Conservation (phyloP, 169 alveolate genomes). For the Babesia bovis region DNA sequence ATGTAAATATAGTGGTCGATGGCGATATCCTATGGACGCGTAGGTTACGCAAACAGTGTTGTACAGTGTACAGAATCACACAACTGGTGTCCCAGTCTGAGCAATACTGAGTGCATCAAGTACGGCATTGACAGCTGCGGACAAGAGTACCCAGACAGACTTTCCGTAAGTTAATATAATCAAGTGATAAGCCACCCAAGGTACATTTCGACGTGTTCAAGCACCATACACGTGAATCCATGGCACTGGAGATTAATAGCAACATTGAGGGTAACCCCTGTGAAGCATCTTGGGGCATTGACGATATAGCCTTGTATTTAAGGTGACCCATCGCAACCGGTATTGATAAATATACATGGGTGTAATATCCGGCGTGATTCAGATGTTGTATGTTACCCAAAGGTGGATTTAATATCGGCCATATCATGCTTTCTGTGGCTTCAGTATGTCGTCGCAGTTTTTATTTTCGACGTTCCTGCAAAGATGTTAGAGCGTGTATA, state of each 20-base stretch:
- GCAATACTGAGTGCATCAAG: constrained; percentile 59
- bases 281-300: constrained; percentile 83
- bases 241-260: constrained; percentile 60
- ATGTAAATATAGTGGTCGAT: constrained; percentile 70
- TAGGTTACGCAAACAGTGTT: constrained; percentile 4
- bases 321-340: neutral
- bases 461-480: constrained; percentile 9
- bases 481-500: neutral
- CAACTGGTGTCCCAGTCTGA: constrained; percentile 67
- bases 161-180: constrained; percentile 42
- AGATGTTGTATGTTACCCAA: too few species aligned
- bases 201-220: constrained; percentile 47
- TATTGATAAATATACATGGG: neutral
- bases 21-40: constrained; percentile 71
- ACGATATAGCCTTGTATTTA: constrained; percentile 69
- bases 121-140: constrained; percentile 76
- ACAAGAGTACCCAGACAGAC: constrained; percentile 74
- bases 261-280: constrained; percentile 69
- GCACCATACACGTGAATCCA: constrained; percentile 18
- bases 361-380: too few species aligned
- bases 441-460: neutral
- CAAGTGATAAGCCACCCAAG: constrained; percentile 10
- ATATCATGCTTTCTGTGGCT: neutral
- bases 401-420: too few species aligned
- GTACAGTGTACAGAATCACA: constrained; percentile 30